Percentiles rank a stretch among this genome's conserved stretches.
phyloP scores from a whole-genome alignment of 2,329 filamentous ascomycete genomes.

The Uncinocarpus reesii region DNA sequence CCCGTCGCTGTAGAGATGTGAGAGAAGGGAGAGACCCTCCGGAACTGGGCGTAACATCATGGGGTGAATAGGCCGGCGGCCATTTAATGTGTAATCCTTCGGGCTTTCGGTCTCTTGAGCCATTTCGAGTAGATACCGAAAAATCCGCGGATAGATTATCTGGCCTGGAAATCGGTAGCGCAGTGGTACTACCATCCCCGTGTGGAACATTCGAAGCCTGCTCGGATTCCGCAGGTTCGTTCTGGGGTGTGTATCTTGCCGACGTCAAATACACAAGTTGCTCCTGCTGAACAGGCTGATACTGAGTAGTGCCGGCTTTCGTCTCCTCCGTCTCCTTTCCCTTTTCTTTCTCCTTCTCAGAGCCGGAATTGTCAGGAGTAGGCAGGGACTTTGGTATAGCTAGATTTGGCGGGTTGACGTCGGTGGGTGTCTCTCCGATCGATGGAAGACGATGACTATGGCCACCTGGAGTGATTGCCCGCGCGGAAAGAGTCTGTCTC shows the following conservation, averaged over 20 bases:
- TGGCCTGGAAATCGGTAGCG: conserved; percentile 2
- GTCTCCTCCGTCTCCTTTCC: too few species aligned
- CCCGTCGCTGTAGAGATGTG: background rate
- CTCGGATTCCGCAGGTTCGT: conserved; percentile 34
- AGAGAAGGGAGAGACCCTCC: conserved; percentile 8
- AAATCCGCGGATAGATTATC: background rate
- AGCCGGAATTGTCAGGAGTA: conserved; percentile 39
- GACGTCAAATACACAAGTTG: conserved; percentile 36
- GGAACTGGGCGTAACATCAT: background rate
- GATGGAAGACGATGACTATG: conserved; percentile 60
- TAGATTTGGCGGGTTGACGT: conserved; percentile 38
- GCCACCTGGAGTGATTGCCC: conserved; percentile 52
- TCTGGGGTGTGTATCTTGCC: conserved; percentile 36
- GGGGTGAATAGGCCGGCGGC: conserved; percentile 35
- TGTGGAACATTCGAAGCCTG: conserved; percentile 58
- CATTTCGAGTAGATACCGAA: conserved; percentile 29
- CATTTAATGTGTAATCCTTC: conserved; percentile 59
- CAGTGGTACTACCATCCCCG: conserved; percentile 49
- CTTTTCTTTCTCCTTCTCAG: conserved; percentile 35
- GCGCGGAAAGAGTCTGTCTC: conserved; percentile 58
- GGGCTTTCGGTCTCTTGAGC: conserved; percentile 69
- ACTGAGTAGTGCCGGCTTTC: conserved; percentile 21
- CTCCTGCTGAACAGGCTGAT: conserved; percentile 22
- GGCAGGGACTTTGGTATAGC: conserved; percentile 34
- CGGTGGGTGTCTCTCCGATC: conserved; percentile 58